Conservation (phyloP, 164 flowering plant species). For the Saururus chinensis region DNA sequence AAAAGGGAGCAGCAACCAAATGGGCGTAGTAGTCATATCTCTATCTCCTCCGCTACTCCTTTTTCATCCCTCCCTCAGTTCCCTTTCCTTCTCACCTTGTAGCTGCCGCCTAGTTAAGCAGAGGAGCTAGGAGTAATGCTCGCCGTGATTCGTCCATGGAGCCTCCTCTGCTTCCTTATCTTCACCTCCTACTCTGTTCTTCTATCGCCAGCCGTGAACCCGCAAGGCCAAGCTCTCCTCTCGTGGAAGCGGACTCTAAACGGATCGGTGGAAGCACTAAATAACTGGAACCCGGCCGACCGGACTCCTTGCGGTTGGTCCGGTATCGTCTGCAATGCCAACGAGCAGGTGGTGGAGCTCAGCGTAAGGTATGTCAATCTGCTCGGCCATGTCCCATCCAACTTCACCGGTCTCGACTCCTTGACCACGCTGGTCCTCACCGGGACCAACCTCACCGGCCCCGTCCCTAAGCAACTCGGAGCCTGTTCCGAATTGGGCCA, state of each 20-base stretch:
- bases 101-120: conserved; percentile 17
- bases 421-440: conserved; percentile 51
- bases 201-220: conserved; percentile 36
- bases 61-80: conserved; percentile 54
- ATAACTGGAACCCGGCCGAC: conserved; percentile 61
- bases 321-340: conserved; percentile 56
- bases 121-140: conserved; percentile 15
- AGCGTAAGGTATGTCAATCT: conserved; percentile 47
- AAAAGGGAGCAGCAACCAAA: background rate
- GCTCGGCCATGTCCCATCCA: conserved; percentile 67
- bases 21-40: background rate
- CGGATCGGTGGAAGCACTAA: conserved; percentile 32
- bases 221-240: conserved; percentile 67
- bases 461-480: conserved; percentile 63
- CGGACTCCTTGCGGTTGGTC: conserved; percentile 68
- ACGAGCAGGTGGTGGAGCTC: conserved; percentile 38
- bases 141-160: conserved; percentile 11
- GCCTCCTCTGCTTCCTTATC: conserved; percentile 19
- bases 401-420: conserved; percentile 46
- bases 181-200: conserved; percentile 27
- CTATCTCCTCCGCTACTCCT: conserved; percentile 10
- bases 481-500: conserved; percentile 31
- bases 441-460: conserved; percentile 63
- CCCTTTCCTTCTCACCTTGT: conserved; percentile 40
- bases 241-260: conserved; percentile 62